Percentiles rank a stretch among this genome's conserved stretches.
Evolutionary conservation across 352 stramenopile genomes (phyloP).

Genomic region (Phytophthora aleatoria): DNA sequence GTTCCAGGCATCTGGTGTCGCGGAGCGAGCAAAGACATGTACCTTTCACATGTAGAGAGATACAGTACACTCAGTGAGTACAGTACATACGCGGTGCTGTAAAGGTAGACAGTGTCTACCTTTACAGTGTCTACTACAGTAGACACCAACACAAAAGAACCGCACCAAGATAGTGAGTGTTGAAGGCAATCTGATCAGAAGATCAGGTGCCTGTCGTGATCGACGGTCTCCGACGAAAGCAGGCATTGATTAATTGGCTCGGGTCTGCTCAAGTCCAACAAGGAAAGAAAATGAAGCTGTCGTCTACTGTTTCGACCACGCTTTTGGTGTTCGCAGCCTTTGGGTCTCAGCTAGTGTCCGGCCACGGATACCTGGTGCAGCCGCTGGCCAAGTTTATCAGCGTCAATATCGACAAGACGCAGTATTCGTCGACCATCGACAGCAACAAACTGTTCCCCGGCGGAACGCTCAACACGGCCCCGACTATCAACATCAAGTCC

Average conservation of each 20-base stretch:
- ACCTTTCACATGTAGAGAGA: not conserved
- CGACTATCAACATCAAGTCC: slow-evolving; percentile 34
- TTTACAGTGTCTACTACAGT: no score
- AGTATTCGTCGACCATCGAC: slow-evolving; percentile 48
- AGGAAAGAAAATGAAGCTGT: slow-evolving; percentile 19
- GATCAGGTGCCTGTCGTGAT: not conserved
- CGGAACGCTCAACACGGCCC: slow-evolving; percentile 40
- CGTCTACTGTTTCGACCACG: slow-evolving; percentile 2
- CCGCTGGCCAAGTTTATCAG: slow-evolving; percentile 46
- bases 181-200: not conserved
- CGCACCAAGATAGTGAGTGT: no score
- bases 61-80: no score
- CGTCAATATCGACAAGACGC: slow-evolving; percentile 42
- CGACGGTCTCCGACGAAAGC: not conserved
- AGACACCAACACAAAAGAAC: no score
- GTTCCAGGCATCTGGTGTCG: not conserved
- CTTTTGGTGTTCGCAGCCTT: slow-evolving; percentile 22
- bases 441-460: slow-evolving; percentile 40
- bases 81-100: not conserved
- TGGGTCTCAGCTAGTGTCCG: slow-evolving; percentile 22
- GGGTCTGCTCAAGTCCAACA: slow-evolving; percentile 1
- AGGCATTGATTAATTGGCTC: slow-evolving; percentile 16
- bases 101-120: not conserved
- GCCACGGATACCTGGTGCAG: slow-evolving; percentile 45
- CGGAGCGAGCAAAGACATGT: not conserved